Evolutionary conservation across 2,329 filamentous ascomycete species (phyloP).

Genomic region (Hymenotorrendiella dingleyae): DNA sequence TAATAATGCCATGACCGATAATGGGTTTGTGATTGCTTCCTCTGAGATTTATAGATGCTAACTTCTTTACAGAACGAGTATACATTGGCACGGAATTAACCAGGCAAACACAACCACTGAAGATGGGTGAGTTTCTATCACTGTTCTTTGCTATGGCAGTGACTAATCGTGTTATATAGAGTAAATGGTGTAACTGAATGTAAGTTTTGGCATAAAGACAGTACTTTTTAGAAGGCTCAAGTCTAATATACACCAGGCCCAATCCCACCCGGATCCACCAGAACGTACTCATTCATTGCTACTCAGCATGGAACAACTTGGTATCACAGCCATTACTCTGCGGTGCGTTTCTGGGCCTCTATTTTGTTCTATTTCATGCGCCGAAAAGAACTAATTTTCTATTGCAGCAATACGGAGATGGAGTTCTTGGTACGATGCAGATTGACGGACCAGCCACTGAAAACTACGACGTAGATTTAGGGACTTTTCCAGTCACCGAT

Average conservation of each 20-base stretch:
- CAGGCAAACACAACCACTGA: slow-evolving; percentile 39
- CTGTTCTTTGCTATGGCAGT: no score
- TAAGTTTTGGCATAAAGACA: no score
- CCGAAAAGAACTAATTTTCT: not conserved
- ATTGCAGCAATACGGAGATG: slow-evolving; percentile 27
- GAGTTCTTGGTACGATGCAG: slow-evolving; percentile 38
- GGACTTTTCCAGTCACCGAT: slow-evolving; percentile 31
- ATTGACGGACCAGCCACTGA: slow-evolving; percentile 53
- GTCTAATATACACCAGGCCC: slow-evolving; percentile 32
- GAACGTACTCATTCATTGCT: slow-evolving; percentile 19
- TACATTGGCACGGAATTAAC: slow-evolving; percentile 42
- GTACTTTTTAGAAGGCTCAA: no score
- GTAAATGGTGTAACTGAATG: slow-evolving; percentile 53
- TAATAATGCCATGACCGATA: slow-evolving; percentile 56
- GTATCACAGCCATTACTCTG: slow-evolving; percentile 54
- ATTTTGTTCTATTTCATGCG: no score
- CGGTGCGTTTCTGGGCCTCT: slow-evolving; percentile 22
- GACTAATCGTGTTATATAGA: slow-evolving; percentile 23
- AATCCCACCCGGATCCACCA: slow-evolving; percentile 40
- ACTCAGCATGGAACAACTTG: slow-evolving; percentile 43
- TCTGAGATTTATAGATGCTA: slow-evolving; percentile 25
- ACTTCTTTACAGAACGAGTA: slow-evolving; percentile 30
- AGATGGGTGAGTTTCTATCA: slow-evolving; percentile 32
- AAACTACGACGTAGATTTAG: slow-evolving; percentile 57
- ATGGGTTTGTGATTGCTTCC: slow-evolving; percentile 20